These are phyloP conservation scores for Candida multigemmis DNA, from an alignment of 805 yeast species.

Conservation along the genomic window DNA sequence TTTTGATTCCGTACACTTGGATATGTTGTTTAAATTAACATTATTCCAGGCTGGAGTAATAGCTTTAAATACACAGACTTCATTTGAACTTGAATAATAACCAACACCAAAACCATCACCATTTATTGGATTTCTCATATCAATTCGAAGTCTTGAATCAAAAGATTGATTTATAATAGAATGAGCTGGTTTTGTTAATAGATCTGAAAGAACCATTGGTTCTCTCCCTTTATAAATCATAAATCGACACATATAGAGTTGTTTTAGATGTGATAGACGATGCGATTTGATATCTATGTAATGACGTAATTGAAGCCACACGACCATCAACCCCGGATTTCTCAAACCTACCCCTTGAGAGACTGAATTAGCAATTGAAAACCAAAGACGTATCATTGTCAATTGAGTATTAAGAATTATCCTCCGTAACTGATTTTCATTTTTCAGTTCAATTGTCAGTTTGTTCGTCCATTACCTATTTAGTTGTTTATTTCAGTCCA, in stretches of 20 bases:
- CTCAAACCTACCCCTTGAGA: no score
- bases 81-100: constrained; percentile 53
- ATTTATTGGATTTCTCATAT: constrained; percentile 85
- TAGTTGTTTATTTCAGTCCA: no score
- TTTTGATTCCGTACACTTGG: constrained; percentile 78
- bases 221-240: constrained; percentile 88
- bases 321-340: background rate
- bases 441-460: no score
- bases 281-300: background rate
- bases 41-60: constrained; percentile 99
- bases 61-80: constrained; percentile 91
- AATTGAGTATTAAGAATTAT: no score
- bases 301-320: background rate
- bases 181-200: constrained; percentile 91
- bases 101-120: constrained; percentile 99
- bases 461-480: background rate
- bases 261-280: background rate
- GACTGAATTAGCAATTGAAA: no score
- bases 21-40: constrained; percentile 73
- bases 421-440: no score
- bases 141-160: constrained; percentile 81
- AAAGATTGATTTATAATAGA: constrained; percentile 94
- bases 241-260: constrained; percentile 84
- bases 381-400: no score
- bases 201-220: constrained; percentile 75